Conservation (phyloP, 1,139 yeast genomes). For the Saccharomycopsis hybrid region DNA sequence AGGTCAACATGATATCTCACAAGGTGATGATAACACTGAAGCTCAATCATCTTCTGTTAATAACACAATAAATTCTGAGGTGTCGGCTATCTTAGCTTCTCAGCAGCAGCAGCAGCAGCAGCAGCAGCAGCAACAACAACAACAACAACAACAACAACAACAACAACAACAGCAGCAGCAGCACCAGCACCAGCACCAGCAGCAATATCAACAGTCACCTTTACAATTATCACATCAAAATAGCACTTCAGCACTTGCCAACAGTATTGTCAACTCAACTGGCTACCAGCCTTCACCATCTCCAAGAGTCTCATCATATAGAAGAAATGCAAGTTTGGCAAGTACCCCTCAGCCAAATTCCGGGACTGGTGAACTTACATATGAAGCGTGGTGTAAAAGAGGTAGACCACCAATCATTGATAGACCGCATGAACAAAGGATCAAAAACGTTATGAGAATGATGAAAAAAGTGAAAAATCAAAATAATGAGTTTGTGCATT, state of each 20-base stretch:
- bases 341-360: neutral
- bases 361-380: conserved; percentile 8
- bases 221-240: conserved; percentile 35
- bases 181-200: too few species aligned
- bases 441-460: conserved; percentile 76
- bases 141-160: neutral
- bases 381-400: conserved; percentile 56
- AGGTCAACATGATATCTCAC: neutral
- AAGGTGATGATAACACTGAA: neutral
- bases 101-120: neutral
- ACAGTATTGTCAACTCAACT: conserved; percentile 18
- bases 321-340: neutral
- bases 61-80: neutral
- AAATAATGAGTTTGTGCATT: conserved; percentile 43
- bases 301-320: neutral
- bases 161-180: neutral
- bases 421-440: conserved; percentile 87
- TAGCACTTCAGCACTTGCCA: conserved; percentile 20
- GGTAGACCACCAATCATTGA: conserved; percentile 97
- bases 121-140: neutral
- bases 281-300: conserved; percentile 7
- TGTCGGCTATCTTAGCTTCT: neutral
- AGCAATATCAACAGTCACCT: conserved; percentile 27
- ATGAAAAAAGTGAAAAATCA: conserved; percentile 65
- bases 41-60: too few species aligned